Evolutionary conservation across 2,329 filamentous ascomycete species (phyloP).

Genomic region (Sclerotinia trifoliorum): DNA sequence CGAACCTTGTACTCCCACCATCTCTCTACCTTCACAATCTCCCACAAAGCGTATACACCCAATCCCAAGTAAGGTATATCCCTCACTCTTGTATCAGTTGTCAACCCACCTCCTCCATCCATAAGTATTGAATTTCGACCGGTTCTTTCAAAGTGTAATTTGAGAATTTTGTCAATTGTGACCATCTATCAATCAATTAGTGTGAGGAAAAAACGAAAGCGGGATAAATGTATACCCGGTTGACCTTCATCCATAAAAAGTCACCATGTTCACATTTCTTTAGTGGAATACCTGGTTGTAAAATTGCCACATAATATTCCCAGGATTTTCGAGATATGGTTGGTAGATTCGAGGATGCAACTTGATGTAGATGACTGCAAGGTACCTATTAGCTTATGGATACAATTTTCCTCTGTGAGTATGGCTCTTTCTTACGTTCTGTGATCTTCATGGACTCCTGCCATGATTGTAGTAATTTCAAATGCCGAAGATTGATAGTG

Average conservation of each 20-base stretch:
- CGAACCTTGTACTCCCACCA: constrained; percentile 16
- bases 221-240: background rate
- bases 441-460: background rate
- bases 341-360: constrained; percentile 7
- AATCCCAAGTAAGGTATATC: background rate
- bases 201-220: too few species aligned
- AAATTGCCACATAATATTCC: constrained; percentile 8
- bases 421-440: background rate
- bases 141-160: background rate
- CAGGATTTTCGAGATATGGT: background rate
- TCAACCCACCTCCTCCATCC: background rate
- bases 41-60: background rate
- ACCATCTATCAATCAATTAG: background rate
- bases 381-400: background rate
- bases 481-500: background rate
- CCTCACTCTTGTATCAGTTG: background rate
- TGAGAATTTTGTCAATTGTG: background rate
- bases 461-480: background rate
- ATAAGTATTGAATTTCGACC: constrained; percentile 5
- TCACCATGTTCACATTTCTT: constrained; percentile 3
- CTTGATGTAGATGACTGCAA: background rate
- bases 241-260: constrained; percentile 7
- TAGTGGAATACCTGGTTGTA: background rate
- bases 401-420: background rate
- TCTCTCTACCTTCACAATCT: constrained; percentile 3